Conservation (phyloP, 1,284 basidiomycete genomes). For the Malassezia nana region DNA sequence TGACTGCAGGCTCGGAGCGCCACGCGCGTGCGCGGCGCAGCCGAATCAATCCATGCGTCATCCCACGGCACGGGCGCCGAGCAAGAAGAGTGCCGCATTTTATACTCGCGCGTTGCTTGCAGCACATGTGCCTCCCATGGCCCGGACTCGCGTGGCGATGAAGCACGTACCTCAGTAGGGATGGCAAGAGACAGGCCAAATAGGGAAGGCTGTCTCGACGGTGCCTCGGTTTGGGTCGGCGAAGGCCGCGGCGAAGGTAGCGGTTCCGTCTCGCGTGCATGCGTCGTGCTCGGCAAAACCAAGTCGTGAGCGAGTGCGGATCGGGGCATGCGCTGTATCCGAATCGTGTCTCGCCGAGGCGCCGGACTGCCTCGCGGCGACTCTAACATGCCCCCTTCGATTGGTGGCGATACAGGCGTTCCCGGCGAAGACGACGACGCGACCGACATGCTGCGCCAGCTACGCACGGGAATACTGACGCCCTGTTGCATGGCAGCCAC, state of each 20-base stretch:
- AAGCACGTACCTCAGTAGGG: neutral
- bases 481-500: conserved; percentile 39
- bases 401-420: neutral
- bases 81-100: neutral
- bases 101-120: conserved; percentile 2
- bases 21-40: neutral
- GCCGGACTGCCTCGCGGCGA: conserved; percentile 11
- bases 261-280: neutral
- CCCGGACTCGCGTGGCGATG: neutral
- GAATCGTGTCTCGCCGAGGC: conserved; percentile 49
- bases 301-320: conserved; percentile 53
- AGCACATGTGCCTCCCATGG: neutral
- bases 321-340: conserved; percentile 54
- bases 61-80: neutral
- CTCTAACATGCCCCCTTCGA: conserved; percentile 5
- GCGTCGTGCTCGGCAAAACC: conserved; percentile 17
- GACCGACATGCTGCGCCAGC: conserved; percentile 15
- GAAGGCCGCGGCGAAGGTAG: conserved; percentile 14
- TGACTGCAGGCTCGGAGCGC: neutral
- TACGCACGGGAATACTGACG: conserved; percentile 7
- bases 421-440: neutral
- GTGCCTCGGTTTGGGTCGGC: neutral
- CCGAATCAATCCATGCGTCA: neutral
- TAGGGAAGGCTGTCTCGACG: neutral
- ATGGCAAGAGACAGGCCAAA: conserved; percentile 9